Conservation (phyloP, 768 basidiomycete genomes). For the Tulasnella sp. region DNA sequence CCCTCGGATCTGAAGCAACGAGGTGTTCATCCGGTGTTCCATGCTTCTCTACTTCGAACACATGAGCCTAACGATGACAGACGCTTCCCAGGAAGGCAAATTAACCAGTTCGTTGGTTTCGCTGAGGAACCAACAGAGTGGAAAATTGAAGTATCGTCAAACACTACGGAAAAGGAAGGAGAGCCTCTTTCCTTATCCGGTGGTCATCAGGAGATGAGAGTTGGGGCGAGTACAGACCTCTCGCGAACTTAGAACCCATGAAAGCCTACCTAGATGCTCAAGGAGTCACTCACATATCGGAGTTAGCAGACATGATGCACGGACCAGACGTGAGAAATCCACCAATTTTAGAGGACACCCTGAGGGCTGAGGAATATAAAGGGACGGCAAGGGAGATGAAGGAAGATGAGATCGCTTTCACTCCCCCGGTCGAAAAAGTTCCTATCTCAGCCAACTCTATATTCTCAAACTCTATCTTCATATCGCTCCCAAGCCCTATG, state of each 20-base stretch:
- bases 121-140: background rate
- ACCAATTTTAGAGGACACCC: too few relatives aligned
- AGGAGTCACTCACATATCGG: too few relatives aligned
- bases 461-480: too few relatives aligned
- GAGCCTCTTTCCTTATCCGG: background rate
- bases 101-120: background rate
- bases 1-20: background rate
- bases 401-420: too few relatives aligned
- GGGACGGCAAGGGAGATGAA: too few relatives aligned
- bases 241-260: slow-evolving; percentile 23
- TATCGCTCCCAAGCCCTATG: too few relatives aligned
- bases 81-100: background rate
- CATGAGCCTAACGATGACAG: slow-evolving; percentile 4
- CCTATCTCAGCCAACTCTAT: too few relatives aligned
- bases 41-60: background rate
- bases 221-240: slow-evolving; percentile 15
- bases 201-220: background rate
- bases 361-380: too few relatives aligned
- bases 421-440: too few relatives aligned
- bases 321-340: too few relatives aligned
- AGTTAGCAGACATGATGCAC: too few relatives aligned
- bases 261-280: slow-evolving; percentile 26
- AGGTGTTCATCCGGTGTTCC: slow-evolving; percentile 8
- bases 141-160: background rate
- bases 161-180: background rate